Conservation (phyloP, 2,329 filamentous ascomycete species). For the Colletotrichum sp. region DNA sequence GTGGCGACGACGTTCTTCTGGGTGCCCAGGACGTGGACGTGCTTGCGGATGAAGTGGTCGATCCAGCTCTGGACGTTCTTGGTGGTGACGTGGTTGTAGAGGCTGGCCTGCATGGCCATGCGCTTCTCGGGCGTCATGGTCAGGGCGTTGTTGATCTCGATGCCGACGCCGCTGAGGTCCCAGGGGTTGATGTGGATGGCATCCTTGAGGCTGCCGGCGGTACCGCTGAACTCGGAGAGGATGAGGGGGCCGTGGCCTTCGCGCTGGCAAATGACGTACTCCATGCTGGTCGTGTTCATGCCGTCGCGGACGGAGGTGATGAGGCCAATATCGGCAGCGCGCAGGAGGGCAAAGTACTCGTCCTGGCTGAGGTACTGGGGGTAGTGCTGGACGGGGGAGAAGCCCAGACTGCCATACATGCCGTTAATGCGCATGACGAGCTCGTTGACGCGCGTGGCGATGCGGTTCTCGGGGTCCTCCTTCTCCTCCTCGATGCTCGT, state of each 20-base stretch:
- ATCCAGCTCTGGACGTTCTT: constrained; percentile 91
- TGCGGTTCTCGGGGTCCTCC: constrained; percentile 74
- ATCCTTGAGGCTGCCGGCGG: constrained; percentile 81
- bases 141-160: constrained; percentile 81
- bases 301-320: constrained; percentile 96
- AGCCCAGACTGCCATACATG: constrained; percentile 84
- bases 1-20: constrained; percentile 79
- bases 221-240: constrained; percentile 95
- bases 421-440: constrained; percentile 93
- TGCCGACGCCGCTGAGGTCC: constrained; percentile 85
- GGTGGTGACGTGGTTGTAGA: constrained; percentile 84
- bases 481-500: constrained; percentile 80
- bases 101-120: constrained; percentile 70
- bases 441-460: constrained; percentile 88
- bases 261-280: constrained; percentile 92
- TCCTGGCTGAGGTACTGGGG: constrained; percentile 89
- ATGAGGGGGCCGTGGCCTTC: constrained; percentile 88
- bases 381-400: constrained; percentile 92
- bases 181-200: constrained; percentile 98
- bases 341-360: constrained; percentile 94
- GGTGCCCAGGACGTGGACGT: constrained; percentile 80
- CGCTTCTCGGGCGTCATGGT: constrained; percentile 74
- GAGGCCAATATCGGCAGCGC: constrained; percentile 87
- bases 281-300: constrained; percentile 96
- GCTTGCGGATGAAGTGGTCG: constrained; percentile 75